phyloP scores from a whole-genome alignment of 306 rosid species.

The Coriaria nepalensis region DNA sequence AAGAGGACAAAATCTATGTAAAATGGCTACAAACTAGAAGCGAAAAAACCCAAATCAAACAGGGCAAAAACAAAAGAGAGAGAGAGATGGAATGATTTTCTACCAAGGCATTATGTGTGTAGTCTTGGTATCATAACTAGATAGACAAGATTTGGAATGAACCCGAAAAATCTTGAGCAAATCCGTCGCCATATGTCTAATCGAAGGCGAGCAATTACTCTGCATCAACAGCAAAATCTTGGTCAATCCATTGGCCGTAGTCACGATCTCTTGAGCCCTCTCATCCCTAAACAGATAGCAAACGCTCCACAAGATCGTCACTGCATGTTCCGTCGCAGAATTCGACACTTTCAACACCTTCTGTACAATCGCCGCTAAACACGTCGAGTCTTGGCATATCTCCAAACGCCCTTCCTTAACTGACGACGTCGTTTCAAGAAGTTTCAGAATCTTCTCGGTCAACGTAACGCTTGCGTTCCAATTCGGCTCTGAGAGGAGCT shows the following conservation, averaged over 20 bases:
- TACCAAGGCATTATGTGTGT: slow-evolving; percentile 92
- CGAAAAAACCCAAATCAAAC: not conserved
- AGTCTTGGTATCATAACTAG: slow-evolving; percentile 67
- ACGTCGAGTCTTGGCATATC: slow-evolving; percentile 45
- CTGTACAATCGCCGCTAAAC: slow-evolving; percentile 48
- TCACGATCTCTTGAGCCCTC: slow-evolving; percentile 56
- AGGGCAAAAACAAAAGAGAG: not conserved
- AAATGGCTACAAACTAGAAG: not conserved
- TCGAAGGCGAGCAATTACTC: slow-evolving; percentile 61
- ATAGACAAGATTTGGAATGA: slow-evolving; percentile 47
- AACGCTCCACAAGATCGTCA: slow-evolving; percentile 76
- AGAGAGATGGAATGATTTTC: not conserved
- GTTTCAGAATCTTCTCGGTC: slow-evolving; percentile 48
- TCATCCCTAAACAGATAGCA: slow-evolving; percentile 58
- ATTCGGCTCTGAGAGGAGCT: slow-evolving; percentile 28
- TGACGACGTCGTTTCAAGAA: slow-evolving; percentile 64
- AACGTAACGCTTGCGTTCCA: slow-evolving; percentile 23
- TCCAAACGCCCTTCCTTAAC: slow-evolving; percentile 55
- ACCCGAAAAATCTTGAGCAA: slow-evolving; percentile 72
- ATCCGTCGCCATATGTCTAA: slow-evolving; percentile 70
- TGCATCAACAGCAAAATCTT: slow-evolving; percentile 83
- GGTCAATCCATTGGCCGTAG: slow-evolving; percentile 62
- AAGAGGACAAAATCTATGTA: not conserved
- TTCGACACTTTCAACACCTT: slow-evolving; percentile 58
- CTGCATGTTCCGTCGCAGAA: slow-evolving; percentile 71